Conservation (phyloP, 1,139 yeast species). For the Candida glucosophila region DNA sequence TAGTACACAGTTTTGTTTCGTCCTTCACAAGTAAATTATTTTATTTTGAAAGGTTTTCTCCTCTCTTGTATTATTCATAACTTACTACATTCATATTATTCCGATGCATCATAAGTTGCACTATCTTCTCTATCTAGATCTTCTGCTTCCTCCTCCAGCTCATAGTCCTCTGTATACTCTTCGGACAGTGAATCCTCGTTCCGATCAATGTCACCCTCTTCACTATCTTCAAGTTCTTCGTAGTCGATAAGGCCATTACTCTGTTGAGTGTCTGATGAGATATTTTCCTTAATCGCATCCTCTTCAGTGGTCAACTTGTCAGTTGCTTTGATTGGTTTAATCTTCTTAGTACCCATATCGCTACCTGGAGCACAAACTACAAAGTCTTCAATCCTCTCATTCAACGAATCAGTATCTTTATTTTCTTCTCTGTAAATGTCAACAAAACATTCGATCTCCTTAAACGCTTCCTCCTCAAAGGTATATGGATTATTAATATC, state of each 20-base stretch:
- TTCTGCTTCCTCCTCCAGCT: slow-evolving; percentile 3
- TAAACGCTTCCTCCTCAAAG: slow-evolving; percentile 43
- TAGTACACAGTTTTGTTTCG: too few relatives aligned
- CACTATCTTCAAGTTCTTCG: slow-evolving; percentile 5
- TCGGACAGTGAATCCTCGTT: slow-evolving; percentile 9
- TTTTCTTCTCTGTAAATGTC: slow-evolving; percentile 13
- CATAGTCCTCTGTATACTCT: slow-evolving; percentile 6
- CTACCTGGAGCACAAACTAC: slow-evolving; percentile 25
- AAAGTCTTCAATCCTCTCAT: slow-evolving; percentile 13
- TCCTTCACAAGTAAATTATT: too few relatives aligned
- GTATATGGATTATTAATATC: slow-evolving; percentile 55
- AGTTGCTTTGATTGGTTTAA: slow-evolving; percentile 1
- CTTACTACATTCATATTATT: too few relatives aligned
- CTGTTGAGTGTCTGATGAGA: background rate
- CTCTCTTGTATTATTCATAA: too few relatives aligned
- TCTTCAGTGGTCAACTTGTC: background rate
- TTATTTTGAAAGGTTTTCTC: too few relatives aligned
- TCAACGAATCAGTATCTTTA: slow-evolving; percentile 3
- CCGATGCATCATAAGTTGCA: slow-evolving; percentile 9
- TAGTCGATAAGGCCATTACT: slow-evolving; percentile 8
- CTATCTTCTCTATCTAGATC: slow-evolving; percentile 7
- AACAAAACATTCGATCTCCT: slow-evolving; percentile 30
- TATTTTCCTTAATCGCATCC: background rate
- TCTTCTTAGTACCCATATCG: slow-evolving; percentile 8
- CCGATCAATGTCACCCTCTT: slow-evolving; percentile 5